Conservation (phyloP, 768 basidiomycete genomes). For the Calocybe cyanea region DNA sequence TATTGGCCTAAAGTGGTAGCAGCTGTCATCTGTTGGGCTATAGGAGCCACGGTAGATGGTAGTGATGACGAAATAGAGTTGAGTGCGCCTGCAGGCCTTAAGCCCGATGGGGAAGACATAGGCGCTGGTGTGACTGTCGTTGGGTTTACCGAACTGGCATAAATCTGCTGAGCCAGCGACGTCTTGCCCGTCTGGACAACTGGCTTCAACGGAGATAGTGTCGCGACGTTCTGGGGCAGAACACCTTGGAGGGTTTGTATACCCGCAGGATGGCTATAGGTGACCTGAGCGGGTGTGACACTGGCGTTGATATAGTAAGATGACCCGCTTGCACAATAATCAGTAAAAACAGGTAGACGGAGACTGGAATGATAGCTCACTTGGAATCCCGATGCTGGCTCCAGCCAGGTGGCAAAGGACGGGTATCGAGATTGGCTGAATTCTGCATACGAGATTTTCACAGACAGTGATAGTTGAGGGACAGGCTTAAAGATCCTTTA, state of each 20-base stretch:
- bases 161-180: slow-evolving; percentile 37
- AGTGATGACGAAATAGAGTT: background rate
- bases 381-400: slow-evolving; percentile 10
- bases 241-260: slow-evolving; percentile 5
- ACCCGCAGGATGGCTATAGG: slow-evolving; percentile 29
- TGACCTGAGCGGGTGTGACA: slow-evolving; percentile 27
- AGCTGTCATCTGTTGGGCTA: slow-evolving; percentile 3
- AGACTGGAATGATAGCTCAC: slow-evolving; percentile 2
- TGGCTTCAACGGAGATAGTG: slow-evolving; percentile 2
- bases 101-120: slow-evolving; percentile 13
- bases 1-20: background rate
- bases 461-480: no score
- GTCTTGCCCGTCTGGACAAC: slow-evolving; percentile 1
- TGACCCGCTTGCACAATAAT: background rate
- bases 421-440: background rate
- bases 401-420: slow-evolving; percentile 15
- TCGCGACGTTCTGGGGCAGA: slow-evolving; percentile 13
- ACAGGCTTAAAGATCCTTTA: no score
- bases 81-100: background rate
- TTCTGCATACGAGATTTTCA: no score
- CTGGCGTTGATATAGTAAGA: slow-evolving; percentile 34
- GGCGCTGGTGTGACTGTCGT: slow-evolving; percentile 6
- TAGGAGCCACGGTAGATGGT: background rate
- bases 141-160: slow-evolving; percentile 32
- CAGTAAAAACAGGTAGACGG: background rate